phyloP scores from a whole-genome alignment of 163 green algal genomes.

The Scenedesmus sp. region DNA sequence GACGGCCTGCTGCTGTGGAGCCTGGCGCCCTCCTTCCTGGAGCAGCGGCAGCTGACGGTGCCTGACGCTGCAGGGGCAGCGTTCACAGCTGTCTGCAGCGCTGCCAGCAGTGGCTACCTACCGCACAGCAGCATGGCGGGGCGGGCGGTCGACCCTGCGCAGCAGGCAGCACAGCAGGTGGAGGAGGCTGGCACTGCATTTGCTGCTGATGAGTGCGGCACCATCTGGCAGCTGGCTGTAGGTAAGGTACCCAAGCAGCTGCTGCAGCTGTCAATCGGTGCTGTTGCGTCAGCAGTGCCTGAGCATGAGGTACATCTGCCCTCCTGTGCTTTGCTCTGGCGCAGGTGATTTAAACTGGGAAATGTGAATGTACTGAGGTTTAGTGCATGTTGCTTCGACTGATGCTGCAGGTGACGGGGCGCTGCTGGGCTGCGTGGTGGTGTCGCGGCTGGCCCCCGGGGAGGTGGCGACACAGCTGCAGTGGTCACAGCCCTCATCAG shows the following conservation, averaged over 20 bases:
- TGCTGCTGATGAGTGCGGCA: slow-evolving; percentile 30
- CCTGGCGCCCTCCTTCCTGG: slow-evolving; percentile 45
- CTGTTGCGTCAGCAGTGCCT: neutral
- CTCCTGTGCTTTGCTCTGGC: too few species aligned
- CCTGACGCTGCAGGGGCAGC: neutral
- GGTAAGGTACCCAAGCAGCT: neutral
- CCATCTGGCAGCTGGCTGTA: slow-evolving; percentile 29
- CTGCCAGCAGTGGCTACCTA: slow-evolving; percentile 28
- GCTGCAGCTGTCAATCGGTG: neutral
- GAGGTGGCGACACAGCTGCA: slow-evolving; percentile 21
- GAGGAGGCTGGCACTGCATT: slow-evolving; percentile 8
- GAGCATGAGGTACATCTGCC: too few species aligned
- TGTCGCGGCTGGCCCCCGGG: neutral
- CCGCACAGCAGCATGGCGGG: slow-evolving; percentile 1
- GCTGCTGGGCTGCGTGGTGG: neutral
- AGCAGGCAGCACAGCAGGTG: neutral
- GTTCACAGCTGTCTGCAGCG: slow-evolving; percentile 33
- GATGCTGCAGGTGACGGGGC: slow-evolving; percentile 4
- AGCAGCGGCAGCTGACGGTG: slow-evolving; percentile 37
- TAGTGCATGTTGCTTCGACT: neutral
- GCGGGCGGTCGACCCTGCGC: neutral
- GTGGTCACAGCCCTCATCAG: slow-evolving; percentile 17
- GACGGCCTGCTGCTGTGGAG: slow-evolving; percentile 55
- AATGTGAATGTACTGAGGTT: too few species aligned
- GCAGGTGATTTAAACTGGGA: too few species aligned